Percentiles rank a stretch among this genome's conserved stretches.
These are phyloP conservation scores for Phoma herbarum DNA, from an alignment of 2,329 filamentous ascomycete genomes.

Conservation along the genomic window DNA sequence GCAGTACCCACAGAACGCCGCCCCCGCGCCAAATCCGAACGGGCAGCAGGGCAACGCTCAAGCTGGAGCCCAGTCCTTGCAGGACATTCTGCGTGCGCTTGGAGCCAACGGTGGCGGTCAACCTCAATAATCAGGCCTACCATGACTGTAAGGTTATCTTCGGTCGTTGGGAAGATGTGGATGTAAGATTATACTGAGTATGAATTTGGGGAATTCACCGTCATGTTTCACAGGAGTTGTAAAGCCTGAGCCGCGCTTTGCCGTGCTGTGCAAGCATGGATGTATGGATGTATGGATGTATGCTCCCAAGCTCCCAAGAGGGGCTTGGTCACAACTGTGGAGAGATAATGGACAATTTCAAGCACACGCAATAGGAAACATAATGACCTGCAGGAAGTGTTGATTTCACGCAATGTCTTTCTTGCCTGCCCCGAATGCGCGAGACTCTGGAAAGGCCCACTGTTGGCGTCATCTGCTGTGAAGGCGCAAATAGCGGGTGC, in stretches of 20 bases:
- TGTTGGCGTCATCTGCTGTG: slow-evolving; percentile 6
- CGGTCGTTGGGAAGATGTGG: slow-evolving; percentile 4
- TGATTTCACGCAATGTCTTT: background rate
- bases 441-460: slow-evolving; percentile 8
- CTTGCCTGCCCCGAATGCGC: background rate
- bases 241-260: slow-evolving; percentile 1
- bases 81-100: slow-evolving; percentile 45
- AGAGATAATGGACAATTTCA: slow-evolving; percentile 4
- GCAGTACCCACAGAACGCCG: slow-evolving; percentile 34
- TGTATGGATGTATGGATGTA: background rate
- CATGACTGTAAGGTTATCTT: background rate
- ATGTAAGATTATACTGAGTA: slow-evolving; percentile 18
- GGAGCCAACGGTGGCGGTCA: slow-evolving; percentile 31
- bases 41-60: slow-evolving; percentile 34
- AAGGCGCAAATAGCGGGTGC: background rate
- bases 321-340: slow-evolving; percentile 5
- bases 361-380: slow-evolving; percentile 4
- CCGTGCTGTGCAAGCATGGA: background rate
- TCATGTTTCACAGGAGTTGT: slow-evolving; percentile 1
- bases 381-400: background rate
- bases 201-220: slow-evolving; percentile 1
- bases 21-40: slow-evolving; percentile 30
- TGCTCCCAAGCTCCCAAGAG: background rate
- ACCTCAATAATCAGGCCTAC: slow-evolving; percentile 5
- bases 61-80: slow-evolving; percentile 34